These are phyloP conservation scores for Nakazawaea populi DNA, from an alignment of 805 yeast genomes.

Conservation along the genomic window DNA sequence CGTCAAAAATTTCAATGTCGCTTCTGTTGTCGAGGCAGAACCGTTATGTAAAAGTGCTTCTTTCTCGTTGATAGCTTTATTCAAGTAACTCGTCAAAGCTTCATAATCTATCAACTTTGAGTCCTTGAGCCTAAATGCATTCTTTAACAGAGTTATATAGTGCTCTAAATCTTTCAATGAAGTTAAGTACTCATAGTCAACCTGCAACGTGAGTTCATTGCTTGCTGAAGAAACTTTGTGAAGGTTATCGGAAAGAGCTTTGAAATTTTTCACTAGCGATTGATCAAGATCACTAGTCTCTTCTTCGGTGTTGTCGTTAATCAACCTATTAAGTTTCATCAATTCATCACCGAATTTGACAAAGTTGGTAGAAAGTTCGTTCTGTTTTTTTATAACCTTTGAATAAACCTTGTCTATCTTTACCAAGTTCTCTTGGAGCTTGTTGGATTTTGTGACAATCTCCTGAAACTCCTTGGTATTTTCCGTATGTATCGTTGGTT, in stretches of 20 bases:
- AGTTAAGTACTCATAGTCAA: constrained; percentile 78
- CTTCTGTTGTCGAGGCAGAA: constrained; percentile 28
- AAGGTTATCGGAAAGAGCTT: constrained; percentile 34
- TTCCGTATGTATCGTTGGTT: constrained; percentile 47
- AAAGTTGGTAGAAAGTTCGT: constrained; percentile 68
- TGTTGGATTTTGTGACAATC: constrained; percentile 75
- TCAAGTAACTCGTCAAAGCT: constrained; percentile 72
- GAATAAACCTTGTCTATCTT: constrained; percentile 76
- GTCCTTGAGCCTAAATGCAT: constrained; percentile 76
- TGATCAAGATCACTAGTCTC: constrained; percentile 14
- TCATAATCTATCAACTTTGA: constrained; percentile 90
- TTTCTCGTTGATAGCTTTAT: constrained; percentile 65
- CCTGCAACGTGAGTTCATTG: constrained; percentile 29
- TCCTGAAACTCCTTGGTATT: constrained; percentile 73
- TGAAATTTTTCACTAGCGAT: constrained; percentile 20
- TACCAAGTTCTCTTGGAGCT: constrained; percentile 74
- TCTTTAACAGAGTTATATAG: constrained; percentile 60
- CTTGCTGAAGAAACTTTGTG: constrained; percentile 24
- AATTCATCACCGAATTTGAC: constrained; percentile 67
- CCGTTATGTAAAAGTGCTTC: constrained; percentile 27
- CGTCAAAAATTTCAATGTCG: constrained; percentile 28
- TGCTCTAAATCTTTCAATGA: constrained; percentile 84
- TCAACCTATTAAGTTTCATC: constrained; percentile 46
- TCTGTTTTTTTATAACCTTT: constrained; percentile 66
- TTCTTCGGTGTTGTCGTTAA: constrained; percentile 23